phyloP scores from a whole-genome alignment of 73 alveolate genomes.

The Blepharisma stoltei region DNA sequence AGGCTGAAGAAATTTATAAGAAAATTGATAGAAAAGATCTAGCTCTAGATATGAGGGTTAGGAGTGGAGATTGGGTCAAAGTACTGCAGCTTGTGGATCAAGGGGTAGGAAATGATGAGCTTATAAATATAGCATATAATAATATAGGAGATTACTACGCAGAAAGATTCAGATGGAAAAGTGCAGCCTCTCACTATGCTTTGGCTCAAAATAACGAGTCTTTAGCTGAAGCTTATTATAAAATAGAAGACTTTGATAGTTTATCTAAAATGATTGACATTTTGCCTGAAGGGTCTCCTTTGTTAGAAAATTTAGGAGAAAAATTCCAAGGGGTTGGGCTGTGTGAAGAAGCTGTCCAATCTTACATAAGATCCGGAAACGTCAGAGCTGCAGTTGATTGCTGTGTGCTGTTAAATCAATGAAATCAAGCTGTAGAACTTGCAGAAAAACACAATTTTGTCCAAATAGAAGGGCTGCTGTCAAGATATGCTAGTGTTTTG shows the following conservation, averaged over 20 bases:
- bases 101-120: constrained; percentile 92
- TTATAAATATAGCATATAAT: constrained; percentile 75
- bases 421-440: constrained; percentile 99
- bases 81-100: constrained; percentile 81
- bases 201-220: constrained; percentile 79
- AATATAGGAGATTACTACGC: constrained; percentile 70
- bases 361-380: constrained; percentile 92
- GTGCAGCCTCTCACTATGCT: constrained; percentile 72
- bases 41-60: constrained; percentile 88
- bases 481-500: constrained; percentile 94
- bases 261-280: constrained; percentile 68
- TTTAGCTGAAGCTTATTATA: constrained; percentile 79
- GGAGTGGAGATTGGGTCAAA: constrained; percentile 95
- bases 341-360: constrained; percentile 94
- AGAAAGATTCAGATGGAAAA: constrained; percentile 76
- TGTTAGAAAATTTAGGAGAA: constrained; percentile 81
- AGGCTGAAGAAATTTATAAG: constrained; percentile 93
- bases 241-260: constrained; percentile 80
- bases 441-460: constrained; percentile 98
- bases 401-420: constrained; percentile 89
- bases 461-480: constrained; percentile 96
- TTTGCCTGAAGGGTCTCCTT: constrained; percentile 83
- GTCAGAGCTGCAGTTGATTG: constrained; percentile 99
- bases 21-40: constrained; percentile 97
- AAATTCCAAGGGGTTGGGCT: constrained; percentile 90